Evolutionary conservation across 768 basidiomycete species (phyloP).

Genomic region (Lactarius quietus): DNA sequence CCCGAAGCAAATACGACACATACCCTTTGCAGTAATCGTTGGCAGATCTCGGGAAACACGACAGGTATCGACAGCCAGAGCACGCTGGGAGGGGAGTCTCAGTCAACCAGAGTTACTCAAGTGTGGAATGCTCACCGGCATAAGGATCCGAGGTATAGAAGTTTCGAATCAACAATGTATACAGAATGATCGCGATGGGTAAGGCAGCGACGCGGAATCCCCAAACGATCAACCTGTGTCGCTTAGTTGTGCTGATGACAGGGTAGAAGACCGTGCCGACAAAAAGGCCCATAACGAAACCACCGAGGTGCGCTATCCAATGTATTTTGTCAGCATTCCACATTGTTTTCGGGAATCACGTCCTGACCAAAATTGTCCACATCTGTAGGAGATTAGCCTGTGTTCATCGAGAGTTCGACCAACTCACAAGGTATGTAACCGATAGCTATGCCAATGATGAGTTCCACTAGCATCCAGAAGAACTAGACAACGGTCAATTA

Average conservation of each 20-base stretch:
- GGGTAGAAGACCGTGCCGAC: slow-evolving; percentile 84
- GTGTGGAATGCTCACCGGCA: slow-evolving; percentile 50
- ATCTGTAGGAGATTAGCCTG: slow-evolving; percentile 39
- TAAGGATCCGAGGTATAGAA: slow-evolving; percentile 89
- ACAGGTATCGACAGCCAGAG: slow-evolving; percentile 83
- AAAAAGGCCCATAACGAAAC: slow-evolving; percentile 80
- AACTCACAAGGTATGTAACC: slow-evolving; percentile 77
- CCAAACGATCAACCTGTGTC: slow-evolving; percentile 73
- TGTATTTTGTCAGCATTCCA: slow-evolving; percentile 18
- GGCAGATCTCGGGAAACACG: slow-evolving; percentile 75
- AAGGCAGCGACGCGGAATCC: slow-evolving; percentile 66
- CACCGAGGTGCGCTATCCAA: slow-evolving; percentile 73
- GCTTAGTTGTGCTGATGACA: slow-evolving; percentile 74
- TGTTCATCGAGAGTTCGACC: neutral
- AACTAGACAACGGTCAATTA: slow-evolving; percentile 45
- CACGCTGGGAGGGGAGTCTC: slow-evolving; percentile 52
- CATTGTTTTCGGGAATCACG: neutral
- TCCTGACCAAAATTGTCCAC: slow-evolving; percentile 85
- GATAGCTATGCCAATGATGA: slow-evolving; percentile 80
- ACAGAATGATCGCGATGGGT: slow-evolving; percentile 73
- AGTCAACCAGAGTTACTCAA: slow-evolving; percentile 5
- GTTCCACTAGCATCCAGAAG: slow-evolving; percentile 78
- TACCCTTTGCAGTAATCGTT: slow-evolving; percentile 65
- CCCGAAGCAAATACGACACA: slow-evolving; percentile 21
- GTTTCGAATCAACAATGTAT: slow-evolving; percentile 77